Evolutionary conservation across 2,329 filamentous ascomycete genomes (phyloP).

Genomic region (Cladosporium cucumerinum): DNA sequence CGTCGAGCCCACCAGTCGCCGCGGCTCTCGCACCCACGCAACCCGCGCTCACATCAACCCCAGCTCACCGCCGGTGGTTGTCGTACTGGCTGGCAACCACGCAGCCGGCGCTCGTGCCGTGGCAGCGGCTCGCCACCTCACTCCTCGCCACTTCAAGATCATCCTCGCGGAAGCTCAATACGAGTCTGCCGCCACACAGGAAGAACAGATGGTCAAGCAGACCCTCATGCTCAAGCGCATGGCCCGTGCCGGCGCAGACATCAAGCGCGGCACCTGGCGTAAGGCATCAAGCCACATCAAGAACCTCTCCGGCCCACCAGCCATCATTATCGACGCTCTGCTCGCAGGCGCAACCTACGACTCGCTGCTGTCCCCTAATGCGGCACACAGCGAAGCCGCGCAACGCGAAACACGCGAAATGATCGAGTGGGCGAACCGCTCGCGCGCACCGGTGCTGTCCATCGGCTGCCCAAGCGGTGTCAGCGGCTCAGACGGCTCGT

Average conservation of each 20-base stretch:
- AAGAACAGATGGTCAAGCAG: conserved; percentile 78
- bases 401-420: conserved; percentile 82
- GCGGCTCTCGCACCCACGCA: conserved; percentile 30
- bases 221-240: conserved; percentile 80
- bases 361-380: conserved; percentile 58
- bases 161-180: conserved; percentile 81
- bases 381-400: conserved; percentile 52
- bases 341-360: conserved; percentile 87
- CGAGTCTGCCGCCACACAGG: conserved; percentile 74
- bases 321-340: conserved; percentile 83
- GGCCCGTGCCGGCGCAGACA: conserved; percentile 55
- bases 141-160: conserved; percentile 76
- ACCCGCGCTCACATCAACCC: conserved; percentile 42
- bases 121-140: conserved; percentile 79
- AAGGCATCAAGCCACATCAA: conserved; percentile 55
- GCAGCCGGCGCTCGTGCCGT: conserved; percentile 81
- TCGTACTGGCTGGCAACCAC: conserved; percentile 94
- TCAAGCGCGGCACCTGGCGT: conserved; percentile 56
- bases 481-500: conserved; percentile 70
- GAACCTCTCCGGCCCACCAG: conserved; percentile 61
- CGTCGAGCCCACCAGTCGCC: conserved; percentile 20
- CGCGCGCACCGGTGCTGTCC: conserved; percentile 75
- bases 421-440: conserved; percentile 90
- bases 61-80: conserved; percentile 57
- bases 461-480: conserved; percentile 91